Evolutionary conservation across 208 protist species (phyloP).

Genomic region (Wallacemonas collosoma): DNA sequence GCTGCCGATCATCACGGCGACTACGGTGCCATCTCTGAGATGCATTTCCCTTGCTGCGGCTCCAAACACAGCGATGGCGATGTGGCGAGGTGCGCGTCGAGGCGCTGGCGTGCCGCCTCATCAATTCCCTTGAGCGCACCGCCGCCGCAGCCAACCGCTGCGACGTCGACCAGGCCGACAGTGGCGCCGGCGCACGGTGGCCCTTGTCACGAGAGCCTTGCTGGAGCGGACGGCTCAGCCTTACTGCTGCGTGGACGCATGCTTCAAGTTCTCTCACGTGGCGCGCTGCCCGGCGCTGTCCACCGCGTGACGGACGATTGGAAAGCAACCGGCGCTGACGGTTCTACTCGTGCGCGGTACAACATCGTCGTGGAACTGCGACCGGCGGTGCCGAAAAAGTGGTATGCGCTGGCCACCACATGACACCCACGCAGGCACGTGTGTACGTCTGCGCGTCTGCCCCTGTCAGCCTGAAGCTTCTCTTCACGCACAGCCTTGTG

Average conservation of each 20-base stretch:
- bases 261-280: slow-evolving; percentile 41
- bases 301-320: slow-evolving; percentile 67
- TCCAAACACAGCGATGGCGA: not conserved
- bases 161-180: slow-evolving; percentile 12
- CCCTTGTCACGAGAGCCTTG: too few relatives aligned
- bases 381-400: slow-evolving; percentile 31
- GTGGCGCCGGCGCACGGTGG: slow-evolving; percentile 1
- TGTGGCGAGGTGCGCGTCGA: not conserved
- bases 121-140: not conserved
- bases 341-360: too few relatives aligned
- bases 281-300: slow-evolving; percentile 41
- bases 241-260: slow-evolving; percentile 48
- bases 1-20: slow-evolving; percentile 1
- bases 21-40: not conserved
- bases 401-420: slow-evolving; percentile 46
- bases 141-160: not conserved
- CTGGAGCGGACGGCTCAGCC: too few relatives aligned
- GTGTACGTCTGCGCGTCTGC: too few relatives aligned
- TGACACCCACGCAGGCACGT: too few relatives aligned
- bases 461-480: too few relatives aligned
- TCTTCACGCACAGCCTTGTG: too few relatives aligned
- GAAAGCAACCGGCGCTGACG: slow-evolving; percentile 15
- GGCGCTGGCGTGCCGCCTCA: not conserved
- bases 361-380: slow-evolving; percentile 80
- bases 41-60: too few relatives aligned